phyloP scores from a whole-genome alignment of 345 rosid genomes.

The Cardamine occulta region DNA sequence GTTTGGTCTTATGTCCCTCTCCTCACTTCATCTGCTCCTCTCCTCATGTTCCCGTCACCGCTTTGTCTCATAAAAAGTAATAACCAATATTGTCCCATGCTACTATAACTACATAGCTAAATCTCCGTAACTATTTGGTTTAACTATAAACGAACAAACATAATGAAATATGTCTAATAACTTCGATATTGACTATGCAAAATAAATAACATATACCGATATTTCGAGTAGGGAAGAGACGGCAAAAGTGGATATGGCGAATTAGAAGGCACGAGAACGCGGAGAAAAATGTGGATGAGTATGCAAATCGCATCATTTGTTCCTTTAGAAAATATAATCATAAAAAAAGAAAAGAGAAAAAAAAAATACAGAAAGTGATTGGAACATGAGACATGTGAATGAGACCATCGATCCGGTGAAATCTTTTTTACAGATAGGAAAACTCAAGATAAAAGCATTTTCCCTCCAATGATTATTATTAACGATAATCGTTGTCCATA shows the following conservation, averaged over 20 bases:
- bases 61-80: neutral
- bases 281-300: conserved; percentile 11
- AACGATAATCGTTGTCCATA: conserved; percentile 30
- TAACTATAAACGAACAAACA: conserved; percentile 1
- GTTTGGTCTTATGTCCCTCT: neutral
- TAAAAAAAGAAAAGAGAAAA: neutral
- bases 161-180: neutral
- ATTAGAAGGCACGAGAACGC: neutral
- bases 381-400: conserved; percentile 9
- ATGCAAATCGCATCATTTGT: neutral
- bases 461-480: conserved; percentile 36
- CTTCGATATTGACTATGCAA: conserved; percentile 8
- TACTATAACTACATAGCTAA: neutral
- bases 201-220: neutral
- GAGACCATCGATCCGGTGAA: conserved; percentile 32
- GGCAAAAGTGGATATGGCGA: neutral
- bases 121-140: neutral
- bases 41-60: neutral
- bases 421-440: conserved; percentile 11
- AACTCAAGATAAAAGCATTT: conserved; percentile 30
- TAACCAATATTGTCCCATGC: neutral
- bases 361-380: conserved; percentile 13
- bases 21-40: neutral
- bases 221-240: neutral
- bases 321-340: neutral